Evolutionary conservation across 177 flowering plant species (phyloP).

Genomic region (Telopea speciosissima): DNA sequence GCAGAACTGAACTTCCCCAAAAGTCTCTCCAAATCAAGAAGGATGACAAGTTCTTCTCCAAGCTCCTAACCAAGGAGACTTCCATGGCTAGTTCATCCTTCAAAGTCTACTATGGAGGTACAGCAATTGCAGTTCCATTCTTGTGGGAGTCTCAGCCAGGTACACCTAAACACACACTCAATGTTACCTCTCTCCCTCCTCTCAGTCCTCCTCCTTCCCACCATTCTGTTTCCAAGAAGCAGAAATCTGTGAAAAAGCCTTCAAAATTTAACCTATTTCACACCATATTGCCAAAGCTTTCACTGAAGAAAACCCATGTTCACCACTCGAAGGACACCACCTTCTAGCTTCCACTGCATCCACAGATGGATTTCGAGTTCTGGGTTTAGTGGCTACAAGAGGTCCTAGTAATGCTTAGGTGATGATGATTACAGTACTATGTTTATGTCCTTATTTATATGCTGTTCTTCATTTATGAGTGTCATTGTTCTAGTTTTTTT

Average conservation of each 20-base stretch:
- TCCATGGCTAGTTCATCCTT: conserved; percentile 37
- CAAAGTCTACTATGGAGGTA: conserved; percentile 56
- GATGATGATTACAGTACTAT: not conserved
- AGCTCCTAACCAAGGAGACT: conserved; percentile 40
- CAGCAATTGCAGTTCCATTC: conserved; percentile 56
- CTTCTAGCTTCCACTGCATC: too few relatives aligned
- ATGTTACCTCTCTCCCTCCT: conserved; percentile 38
- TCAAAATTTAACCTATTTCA: conserved; percentile 20
- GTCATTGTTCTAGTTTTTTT: not conserved
- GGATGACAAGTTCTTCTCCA: conserved; percentile 44
- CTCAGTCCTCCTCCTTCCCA: conserved; percentile 77
- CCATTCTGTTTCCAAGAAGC: conserved; percentile 17
- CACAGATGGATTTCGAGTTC: conserved; percentile 18
- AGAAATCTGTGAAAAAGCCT: conserved; percentile 16
- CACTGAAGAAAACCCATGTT: conserved; percentile 9
- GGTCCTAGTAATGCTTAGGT: conserved; percentile 5
- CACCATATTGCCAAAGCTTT: conserved; percentile 19
- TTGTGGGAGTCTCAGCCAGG: conserved; percentile 79
- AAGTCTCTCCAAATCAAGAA: conserved; percentile 32
- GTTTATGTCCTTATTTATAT: not conserved
- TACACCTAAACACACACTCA: conserved; percentile 54
- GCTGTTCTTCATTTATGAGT: not conserved
- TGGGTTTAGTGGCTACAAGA: conserved; percentile 11
- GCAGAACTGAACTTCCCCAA: conserved; percentile 11
- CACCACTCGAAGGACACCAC: too few relatives aligned